phyloP scores from a whole-genome alignment of 2,329 filamentous ascomycete genomes.

The Arthrobotrys sphaeroides region DNA sequence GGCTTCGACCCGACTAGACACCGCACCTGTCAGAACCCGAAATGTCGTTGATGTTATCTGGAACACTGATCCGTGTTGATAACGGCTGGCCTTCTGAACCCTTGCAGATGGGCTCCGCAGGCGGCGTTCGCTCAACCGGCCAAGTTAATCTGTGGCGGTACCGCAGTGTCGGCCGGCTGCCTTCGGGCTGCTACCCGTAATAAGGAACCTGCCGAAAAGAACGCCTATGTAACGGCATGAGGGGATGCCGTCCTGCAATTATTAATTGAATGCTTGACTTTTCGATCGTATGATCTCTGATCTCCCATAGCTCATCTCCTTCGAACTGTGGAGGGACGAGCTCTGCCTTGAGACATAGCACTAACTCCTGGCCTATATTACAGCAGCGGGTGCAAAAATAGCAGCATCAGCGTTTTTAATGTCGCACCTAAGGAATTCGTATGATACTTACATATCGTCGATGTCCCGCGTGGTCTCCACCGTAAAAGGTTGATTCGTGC shows the following conservation, averaged over 20 bases:
- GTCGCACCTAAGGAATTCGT: conserved; percentile 45
- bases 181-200: conserved; percentile 1
- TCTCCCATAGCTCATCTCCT: conserved; percentile 28
- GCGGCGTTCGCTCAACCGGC: conserved; percentile 11
- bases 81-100: conserved; percentile 30
- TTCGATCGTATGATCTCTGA: conserved; percentile 21
- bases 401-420: conserved; percentile 48
- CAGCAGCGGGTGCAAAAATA: conserved; percentile 33
- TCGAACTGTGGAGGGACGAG: conserved; percentile 38
- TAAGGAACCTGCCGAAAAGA: not conserved
- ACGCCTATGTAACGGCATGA: not conserved
- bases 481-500: conserved; percentile 29
- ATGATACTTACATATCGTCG: conserved; percentile 52
- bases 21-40: conserved; percentile 28
- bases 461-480: conserved; percentile 45
- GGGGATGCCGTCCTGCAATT: not conserved
- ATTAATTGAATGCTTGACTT: conserved; percentile 11
- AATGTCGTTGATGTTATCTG: conserved; percentile 34
- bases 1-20: conserved; percentile 28
- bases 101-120: conserved; percentile 41
- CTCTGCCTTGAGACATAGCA: conserved; percentile 47
- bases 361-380: conserved; percentile 20
- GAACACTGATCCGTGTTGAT: conserved; percentile 40
- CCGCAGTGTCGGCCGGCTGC: conserved; percentile 22
- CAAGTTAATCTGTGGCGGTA: conserved; percentile 33